A percentile compares a stretch with the other conserved stretches of the same genome.
phyloP scores from a whole-genome alignment of 1,284 basidiomycete genomes.

The Vanrija sp. region DNA sequence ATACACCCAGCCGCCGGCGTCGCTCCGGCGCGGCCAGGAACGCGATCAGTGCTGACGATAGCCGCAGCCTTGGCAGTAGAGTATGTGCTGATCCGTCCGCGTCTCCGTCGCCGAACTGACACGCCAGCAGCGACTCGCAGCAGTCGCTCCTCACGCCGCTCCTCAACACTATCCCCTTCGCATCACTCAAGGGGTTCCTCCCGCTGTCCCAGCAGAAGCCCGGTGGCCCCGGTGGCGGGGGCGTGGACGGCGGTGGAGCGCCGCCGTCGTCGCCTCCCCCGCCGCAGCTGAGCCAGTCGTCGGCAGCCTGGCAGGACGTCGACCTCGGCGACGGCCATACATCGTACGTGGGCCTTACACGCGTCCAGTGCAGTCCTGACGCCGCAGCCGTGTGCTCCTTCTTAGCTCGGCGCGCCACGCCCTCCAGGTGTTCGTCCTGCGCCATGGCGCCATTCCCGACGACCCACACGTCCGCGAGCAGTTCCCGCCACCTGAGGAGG shows the following conservation, averaged over 20 bases:
- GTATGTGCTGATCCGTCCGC: background rate
- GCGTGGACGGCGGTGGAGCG: background rate
- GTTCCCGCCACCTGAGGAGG: conserved; percentile 34
- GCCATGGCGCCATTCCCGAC: conserved; percentile 22
- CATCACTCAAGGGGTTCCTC: conserved; percentile 26
- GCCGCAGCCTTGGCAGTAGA: conserved; percentile 8
- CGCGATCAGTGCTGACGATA: too few relatives aligned
- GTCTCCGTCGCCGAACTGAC: background rate
- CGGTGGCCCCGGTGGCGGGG: conserved; percentile 6
- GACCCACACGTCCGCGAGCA: conserved; percentile 33
- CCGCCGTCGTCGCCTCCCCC: background rate
- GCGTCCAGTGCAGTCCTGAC: conserved; percentile 1
- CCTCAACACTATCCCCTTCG: conserved; percentile 28
- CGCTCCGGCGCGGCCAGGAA: too few relatives aligned
- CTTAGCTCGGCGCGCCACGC: conserved; percentile 21
- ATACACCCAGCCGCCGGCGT: too few relatives aligned
- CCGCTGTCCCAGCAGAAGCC: conserved; percentile 6
- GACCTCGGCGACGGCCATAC: conserved; percentile 28
- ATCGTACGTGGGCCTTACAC: background rate
- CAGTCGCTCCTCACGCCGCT: conserved; percentile 30
- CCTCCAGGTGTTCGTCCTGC: conserved; percentile 34
- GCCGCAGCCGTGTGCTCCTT: conserved; percentile 26
- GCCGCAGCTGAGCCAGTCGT: conserved; percentile 2
- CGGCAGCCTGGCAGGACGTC: conserved; percentile 29
- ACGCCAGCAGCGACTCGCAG: conserved; percentile 16